A percentile compares a stretch with the other conserved stretches of the same genome.
These are phyloP conservation scores for Isatis lusitanica DNA, from an alignment of 441 rosid species.

Conservation along the genomic window DNA sequence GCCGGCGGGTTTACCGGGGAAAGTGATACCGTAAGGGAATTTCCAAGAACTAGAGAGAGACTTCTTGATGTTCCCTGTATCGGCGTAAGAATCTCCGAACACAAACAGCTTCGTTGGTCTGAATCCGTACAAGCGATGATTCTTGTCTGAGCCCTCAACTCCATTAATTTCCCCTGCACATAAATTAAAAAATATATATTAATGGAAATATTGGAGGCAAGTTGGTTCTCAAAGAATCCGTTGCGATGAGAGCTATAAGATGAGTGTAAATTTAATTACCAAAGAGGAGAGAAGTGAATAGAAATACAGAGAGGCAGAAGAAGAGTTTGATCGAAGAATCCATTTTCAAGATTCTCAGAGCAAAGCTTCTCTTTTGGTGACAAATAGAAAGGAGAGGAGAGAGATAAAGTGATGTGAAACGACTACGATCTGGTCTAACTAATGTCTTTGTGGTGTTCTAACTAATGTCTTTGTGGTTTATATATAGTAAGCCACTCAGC, in stretches of 20 bases:
- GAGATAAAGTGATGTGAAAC: not conserved
- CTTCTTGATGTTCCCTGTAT: constrained; percentile 61
- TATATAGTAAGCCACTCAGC: constrained; percentile 17
- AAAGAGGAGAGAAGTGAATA: constrained; percentile 4
- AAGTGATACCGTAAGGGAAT: constrained; percentile 65
- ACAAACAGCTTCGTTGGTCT: constrained; percentile 55
- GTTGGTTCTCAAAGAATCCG: not conserved
- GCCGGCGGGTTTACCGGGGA: constrained; percentile 75
- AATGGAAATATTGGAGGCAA: not conserved
- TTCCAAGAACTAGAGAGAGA: constrained; percentile 49
- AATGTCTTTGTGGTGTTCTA: constrained; percentile 13
- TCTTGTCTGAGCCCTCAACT: constrained; percentile 21
- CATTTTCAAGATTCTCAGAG: constrained; percentile 34
- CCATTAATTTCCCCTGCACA: constrained; percentile 24
- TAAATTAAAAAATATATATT: not conserved
- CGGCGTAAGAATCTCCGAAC: constrained; percentile 81
- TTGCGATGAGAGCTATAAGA: constrained; percentile 3
- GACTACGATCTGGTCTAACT: constrained; percentile 6
- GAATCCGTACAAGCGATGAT: constrained; percentile 29
- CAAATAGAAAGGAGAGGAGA: not conserved
- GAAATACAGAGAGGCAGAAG: constrained; percentile 15
- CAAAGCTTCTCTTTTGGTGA: constrained; percentile 1
- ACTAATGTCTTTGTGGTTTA: constrained; percentile 9
- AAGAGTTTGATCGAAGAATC: constrained; percentile 26
- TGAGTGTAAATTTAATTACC: constrained; percentile 14